Evolutionary conservation across 2,329 filamentous ascomycete species (phyloP), one percentile per base, ranked within the genome.

Genomic region (Hymenoscyphus linearis): DNA sequence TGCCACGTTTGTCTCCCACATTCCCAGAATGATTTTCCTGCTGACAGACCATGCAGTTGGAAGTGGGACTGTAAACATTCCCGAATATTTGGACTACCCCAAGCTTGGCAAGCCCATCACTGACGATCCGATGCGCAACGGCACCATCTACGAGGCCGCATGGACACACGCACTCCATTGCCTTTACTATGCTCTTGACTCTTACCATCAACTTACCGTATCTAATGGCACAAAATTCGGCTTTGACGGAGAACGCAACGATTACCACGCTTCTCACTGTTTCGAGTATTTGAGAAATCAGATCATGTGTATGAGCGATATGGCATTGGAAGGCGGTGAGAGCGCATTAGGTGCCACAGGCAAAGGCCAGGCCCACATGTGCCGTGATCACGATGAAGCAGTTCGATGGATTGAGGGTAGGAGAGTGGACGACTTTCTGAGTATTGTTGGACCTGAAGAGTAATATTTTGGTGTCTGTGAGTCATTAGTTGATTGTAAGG

Each of bases 111-210:
- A 71, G 13, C 73, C 71, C 1, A 70, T 74, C 25, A 60, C 62
- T 16, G 65, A 70, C 35, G 72, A 74, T 56, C 71, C 72, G 14
- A 68, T 72, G 16, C 68, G 69, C 2, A 63, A 62, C 0, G 71
- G 71, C 4, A 64, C 72, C 0, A 56, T 74, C 4, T 73, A 67
- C 52, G 72, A 74, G 66, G 72, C 71, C 3, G 69, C 69, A 0
- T 74, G 72, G 72, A 73, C 72, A 0, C 72, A 74, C 57, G 71
- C 72, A 4, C 59, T 74, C 4, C 72, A 74, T 57, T 74, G 72
- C 56, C 62, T 71, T 3, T 74, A 74, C 55, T 74, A 73, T 58
- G 63, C 67, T 3, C 66, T 74, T 9, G 72, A 74, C 60, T 68
- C 66, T 50, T 74, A 74, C 56, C 72, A 74, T 55, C 71, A 73